Evolutionary conservation across 2,329 filamentous ascomycete species (phyloP), one percentile per base, ranked within the genome.

Genomic region (Tolypocladium pustulatum): DNA sequence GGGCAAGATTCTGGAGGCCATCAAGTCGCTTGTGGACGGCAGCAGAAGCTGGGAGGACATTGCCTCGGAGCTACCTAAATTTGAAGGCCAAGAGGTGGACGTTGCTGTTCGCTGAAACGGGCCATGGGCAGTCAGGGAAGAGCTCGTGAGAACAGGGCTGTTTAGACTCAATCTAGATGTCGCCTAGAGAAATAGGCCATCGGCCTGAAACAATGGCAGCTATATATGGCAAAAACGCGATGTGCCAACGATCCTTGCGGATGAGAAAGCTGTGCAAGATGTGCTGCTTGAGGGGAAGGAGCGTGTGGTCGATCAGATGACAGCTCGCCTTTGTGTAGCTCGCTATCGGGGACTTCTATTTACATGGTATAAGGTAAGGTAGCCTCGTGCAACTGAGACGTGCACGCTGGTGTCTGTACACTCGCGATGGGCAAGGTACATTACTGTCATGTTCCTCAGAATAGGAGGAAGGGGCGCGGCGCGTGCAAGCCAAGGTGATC

Each of bases 1-100:
- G 71, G 87, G 89, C 46, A 88, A 88, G 70, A 91, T 97, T 60
- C 76, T 94, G 60, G 81, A 83, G 59, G 90, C 91, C 34, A 82
- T 94, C 66, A 83, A 82, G 72, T 82, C 81, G 60, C 65, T 77
- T 22, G 73, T 75, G 27, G 68, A 74, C 40, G 75, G 75, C 54
- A 72, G 65, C 66, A 86, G 86, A 76, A 74, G 73, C 30, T 87
- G 84, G 84, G 72, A 75, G 62, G 87, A 96, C 68, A 79, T 97
- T 41, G 81, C 87, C 73, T 80, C 82, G 63, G 86, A 91, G 69
- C 78, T 97, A 66, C 93, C 93, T 34, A 85, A 86, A 62, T 97
- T 96, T 72, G 87, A 92, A 73, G 83, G 86, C 56, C 91, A 96
- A 76, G 85, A 88, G 69, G 70, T 78, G 22, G 81, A 83, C 56